Base-by-base conservation (phyloP, 768 basidiomycete species). In the Trametes villosa region DNA sequence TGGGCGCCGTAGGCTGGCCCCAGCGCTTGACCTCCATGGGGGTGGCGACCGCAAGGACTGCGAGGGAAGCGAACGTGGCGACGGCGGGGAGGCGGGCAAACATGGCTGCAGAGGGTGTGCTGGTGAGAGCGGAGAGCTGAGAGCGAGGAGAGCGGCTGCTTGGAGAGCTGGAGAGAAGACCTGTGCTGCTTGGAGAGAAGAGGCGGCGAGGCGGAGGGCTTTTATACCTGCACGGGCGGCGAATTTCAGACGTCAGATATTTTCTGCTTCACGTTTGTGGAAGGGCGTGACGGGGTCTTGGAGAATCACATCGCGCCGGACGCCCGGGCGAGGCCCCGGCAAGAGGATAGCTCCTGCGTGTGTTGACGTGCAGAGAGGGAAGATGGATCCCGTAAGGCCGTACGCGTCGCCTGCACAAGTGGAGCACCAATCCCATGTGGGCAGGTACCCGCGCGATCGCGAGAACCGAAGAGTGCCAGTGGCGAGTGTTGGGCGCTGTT, bases 41-140 rank as follows among this genome's bases (percentile, higher is more conserved):
- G 48, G 40, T 64, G 58, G 63, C 63, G 42, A 45, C 49, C 59
- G 55, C 63, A 57, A 60, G 53, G 55, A 60, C 42, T 45, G 63
- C 45, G 47, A 64, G 36, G 45, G 59, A 64, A n/a, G 40, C 27
- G 38, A 57, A 48, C 34, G 56, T 12, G 3, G 41, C 45, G 33
- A 49, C 11, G 41, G 44, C 17, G 45, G 54, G 34, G 54, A 56
- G 45, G n/a, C 34, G 44, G 44, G 54, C 22, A 34, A 56, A 56
- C 54, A 56, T 56, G 24, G 31, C n/a, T 24, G 33, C 15, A 12
- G 15, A 38, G 15, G 40, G 9, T 42, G 18, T 26, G 54, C 3
- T 13, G 15, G 30, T 3, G 18, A 22, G 9, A 45, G 42, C 18
- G 13, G 8, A 22, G 24, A 36, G 54, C 17, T 26, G 52, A 11